Evolutionary conservation across 345 rosid genomes (phyloP), one percentile per base, ranked within the genome.

Genomic region (Aquilaria malaccensis): DNA sequence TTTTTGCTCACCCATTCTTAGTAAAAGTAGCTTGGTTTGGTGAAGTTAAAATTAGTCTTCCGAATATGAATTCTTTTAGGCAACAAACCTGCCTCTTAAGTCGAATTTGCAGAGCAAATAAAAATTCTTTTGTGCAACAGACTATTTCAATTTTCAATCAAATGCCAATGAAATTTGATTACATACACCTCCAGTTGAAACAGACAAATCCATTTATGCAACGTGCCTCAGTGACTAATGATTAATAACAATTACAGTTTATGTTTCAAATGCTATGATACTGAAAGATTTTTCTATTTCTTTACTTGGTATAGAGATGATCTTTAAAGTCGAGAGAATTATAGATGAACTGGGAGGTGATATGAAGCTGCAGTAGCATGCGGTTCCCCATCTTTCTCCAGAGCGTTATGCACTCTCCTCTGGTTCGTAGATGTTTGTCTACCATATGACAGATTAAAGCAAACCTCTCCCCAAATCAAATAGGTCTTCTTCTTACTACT

Each of bases 311-410:
- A 22, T 86, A 93, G 97, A 87, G 64, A 82, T 93, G 94, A 64
- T 93, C 78, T 50, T 68, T 33, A 82, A 74, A 69, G 97, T 93
- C 70, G 95, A 80, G 68, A 75, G 63, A 70, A 73, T 87, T 62
- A 82, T 93, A 11, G 64, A 55, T 22, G 97, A 85, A 68, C 55
- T 85, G 50, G 88, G 83, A 70, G 77, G 56, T 65, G 81, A 64
- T 58, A 60, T 80, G 62, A 31, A 64, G 58, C 56, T 57, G 55
- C 76, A 67, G 73, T 60, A 29, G 53, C 66, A 66, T 9, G 30
- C 14, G 53, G 71, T 12, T 58, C 58, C 46, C 45, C 55, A 11
- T 22, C 10, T 46, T 49, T 50, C 31, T 64, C 37, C 2, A 41
- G 60, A 50, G 52, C 52, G 50, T 47, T 46, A 52, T 54, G 10